Evolutionary conservation across 2,329 filamentous ascomycete species (phyloP).

Genomic region (Talaromyces rugulosus): DNA sequence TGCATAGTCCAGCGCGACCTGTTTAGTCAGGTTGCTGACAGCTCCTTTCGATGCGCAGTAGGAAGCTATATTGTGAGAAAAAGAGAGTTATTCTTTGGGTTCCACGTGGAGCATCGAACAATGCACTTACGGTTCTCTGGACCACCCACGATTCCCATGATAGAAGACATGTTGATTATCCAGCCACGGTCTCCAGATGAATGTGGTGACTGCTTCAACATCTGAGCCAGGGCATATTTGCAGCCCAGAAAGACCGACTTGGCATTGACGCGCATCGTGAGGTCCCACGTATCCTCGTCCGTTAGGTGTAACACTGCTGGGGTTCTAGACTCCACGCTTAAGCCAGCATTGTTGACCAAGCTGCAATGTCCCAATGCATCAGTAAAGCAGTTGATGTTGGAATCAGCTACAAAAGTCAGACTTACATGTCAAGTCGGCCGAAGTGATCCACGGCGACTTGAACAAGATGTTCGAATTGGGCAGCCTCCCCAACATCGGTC

Average conservation of each 20-base stretch:
- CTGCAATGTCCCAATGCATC: slow-evolving; percentile 20
- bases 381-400: neutral
- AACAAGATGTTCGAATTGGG: slow-evolving; percentile 36
- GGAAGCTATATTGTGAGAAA: slow-evolving; percentile 20
- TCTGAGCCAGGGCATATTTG: slow-evolving; percentile 42
- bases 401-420: neutral
- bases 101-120: neutral
- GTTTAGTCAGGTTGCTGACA: slow-evolving; percentile 43
- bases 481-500: slow-evolving; percentile 39
- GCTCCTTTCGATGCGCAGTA: slow-evolving; percentile 49
- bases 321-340: slow-evolving; percentile 35
- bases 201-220: slow-evolving; percentile 46
- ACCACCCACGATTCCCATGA: slow-evolving; percentile 38
- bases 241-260: slow-evolving; percentile 33
- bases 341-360: slow-evolving; percentile 50
- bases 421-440: slow-evolving; percentile 1
- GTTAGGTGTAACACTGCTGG: slow-evolving; percentile 44
- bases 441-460: slow-evolving; percentile 25
- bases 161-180: slow-evolving; percentile 49
- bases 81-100: neutral
- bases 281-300: slow-evolving; percentile 45
- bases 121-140: slow-evolving; percentile 21
- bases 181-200: slow-evolving; percentile 42
- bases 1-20: slow-evolving; percentile 43
- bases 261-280: slow-evolving; percentile 5